Evolutionary conservation across 129 eudicot species (phyloP).

Genomic region (Deinandra increscens): DNA sequence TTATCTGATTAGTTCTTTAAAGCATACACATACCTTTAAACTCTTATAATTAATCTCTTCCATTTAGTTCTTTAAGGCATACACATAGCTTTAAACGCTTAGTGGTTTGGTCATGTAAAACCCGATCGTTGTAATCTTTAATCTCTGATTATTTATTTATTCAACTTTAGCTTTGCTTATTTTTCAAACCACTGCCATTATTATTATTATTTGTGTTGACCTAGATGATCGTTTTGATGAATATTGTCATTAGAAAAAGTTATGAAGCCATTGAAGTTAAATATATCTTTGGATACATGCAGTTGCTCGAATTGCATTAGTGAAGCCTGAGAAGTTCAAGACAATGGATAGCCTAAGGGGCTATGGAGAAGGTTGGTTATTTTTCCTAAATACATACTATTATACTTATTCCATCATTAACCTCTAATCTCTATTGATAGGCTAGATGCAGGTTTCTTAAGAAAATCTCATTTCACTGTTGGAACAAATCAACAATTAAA

Average conservation of each 20-base stretch:
- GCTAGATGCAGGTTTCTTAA: constrained; percentile 70
- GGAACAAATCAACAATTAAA: constrained; percentile 90
- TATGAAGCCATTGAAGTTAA: neutral
- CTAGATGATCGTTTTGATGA: too few species aligned
- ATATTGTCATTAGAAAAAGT: neutral
- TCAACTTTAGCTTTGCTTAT: neutral
- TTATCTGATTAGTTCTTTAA: too few species aligned
- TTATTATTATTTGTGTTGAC: too few species aligned
- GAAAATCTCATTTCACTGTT: constrained; percentile 83
- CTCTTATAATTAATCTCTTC: too few species aligned
- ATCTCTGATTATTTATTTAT: too few species aligned
- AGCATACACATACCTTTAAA: too few species aligned
- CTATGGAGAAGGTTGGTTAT: constrained; percentile 62
- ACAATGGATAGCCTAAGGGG: constrained; percentile 98
- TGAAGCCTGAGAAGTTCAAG: constrained; percentile 96
- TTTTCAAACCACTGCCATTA: neutral
- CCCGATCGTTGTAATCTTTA: neutral
- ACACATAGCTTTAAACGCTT: too few species aligned
- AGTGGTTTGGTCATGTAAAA: too few species aligned
- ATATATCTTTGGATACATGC: constrained; percentile 6
- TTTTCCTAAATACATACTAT: neutral
- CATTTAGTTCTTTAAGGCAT: too few species aligned
- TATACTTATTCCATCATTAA: neutral
- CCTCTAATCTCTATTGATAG: neutral
- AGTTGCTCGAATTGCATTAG: constrained; percentile 98